Base-by-base conservation (phyloP, 768 basidiomycete species). In the Suillus occidentalis region DNA sequence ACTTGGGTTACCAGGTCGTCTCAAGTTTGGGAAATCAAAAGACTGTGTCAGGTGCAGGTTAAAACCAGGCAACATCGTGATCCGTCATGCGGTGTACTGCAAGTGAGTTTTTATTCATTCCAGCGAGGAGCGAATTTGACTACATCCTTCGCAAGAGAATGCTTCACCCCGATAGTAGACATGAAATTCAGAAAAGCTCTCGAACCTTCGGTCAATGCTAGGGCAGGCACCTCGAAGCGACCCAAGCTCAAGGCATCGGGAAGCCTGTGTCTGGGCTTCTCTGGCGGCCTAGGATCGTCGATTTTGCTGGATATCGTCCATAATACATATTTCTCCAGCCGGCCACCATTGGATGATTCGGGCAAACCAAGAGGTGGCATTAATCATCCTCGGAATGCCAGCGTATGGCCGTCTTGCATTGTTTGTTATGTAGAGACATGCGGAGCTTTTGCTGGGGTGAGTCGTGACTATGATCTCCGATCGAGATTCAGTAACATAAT, bases 11-110 rank as follows among this genome's bases (percentile, higher is more conserved):
- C 3, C 55, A 93, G 91, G 84, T 39, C 86, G 87, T 31, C 77
- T 79, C 61, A 91, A 85, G 70, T 90, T 86, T 69, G 89, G 90
- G 72, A 87, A 85, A 75, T 82, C 86, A 3, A 88, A 80, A 65
- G 72, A 75, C 14, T 94, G 92, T 68, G 82, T 91, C n/a, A 89
- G 88, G 70, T 94, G 92, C 76, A 93, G 91, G 73, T 78, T 75
- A 37, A 83, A 82, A 31, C 67, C 63, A 8, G 92, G 90, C 28
- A 90, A 87, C 61, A 78, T 93, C 36, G 87, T 92, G 57, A 86
- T 93, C 63, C 83, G 91, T 49, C 90, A 94, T 73, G 87, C 89
- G 16, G 89, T 91, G 22, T 94, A 94, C 72, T 94, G 92, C 90
- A 91, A 87, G 92, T 92, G 70, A 70, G 18, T 25, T 43, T 20